Base-by-base conservation (phyloP, 1,284 basidiomycete species). In the Boletus sp. region DNA sequence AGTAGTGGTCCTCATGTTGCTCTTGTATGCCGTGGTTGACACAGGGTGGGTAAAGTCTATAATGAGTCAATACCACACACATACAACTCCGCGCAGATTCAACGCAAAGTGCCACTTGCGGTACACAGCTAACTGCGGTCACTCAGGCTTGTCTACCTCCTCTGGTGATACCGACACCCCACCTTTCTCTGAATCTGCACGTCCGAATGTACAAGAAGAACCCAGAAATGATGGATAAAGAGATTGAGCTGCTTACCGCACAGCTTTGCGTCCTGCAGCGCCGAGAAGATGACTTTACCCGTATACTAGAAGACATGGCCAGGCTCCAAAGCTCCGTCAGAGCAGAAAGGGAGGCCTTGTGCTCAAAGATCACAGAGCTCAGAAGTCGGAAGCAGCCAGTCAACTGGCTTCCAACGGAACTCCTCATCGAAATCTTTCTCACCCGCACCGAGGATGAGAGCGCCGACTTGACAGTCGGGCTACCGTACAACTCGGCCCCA, bases 381-480 rank as follows among this genome's bases (percentile, higher is more conserved):
- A 60, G 72, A 38, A 65, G 59, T 12, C 64, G 70, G 54, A 69
- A 62, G 36, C 62, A 70, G 20, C 77, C 76, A 13, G 66, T 77
- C 47, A 71, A 75, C 51, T 72, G 71, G 70, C 68, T 79, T 29
- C 77, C 77, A 7, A 51, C 66, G 16, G 77, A 80, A 54, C 60
- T 79, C 14, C 67, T 80, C 43, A 55, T 67, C 37, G 64, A 71
- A 14, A 68, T 77, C 37, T 80, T 78, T 49, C 39, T 68, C 35
- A 55, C 59, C 16, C 56, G 60, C 42, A 48, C 57, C 40, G 59
- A 60, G 53, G 57, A 57, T 29, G 47, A 56, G 49, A 48, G 42
- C 39, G 32, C 57, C 8, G 55, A 60, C 41, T 30, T 53, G 23
- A 34, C 50, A 13, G 29, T 49, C 34, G 51, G 51, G 33, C 52